phyloP scores from a whole-genome alignment of 2,329 filamentous ascomycete genomes.

The Aureobasidium melanogenum region DNA sequence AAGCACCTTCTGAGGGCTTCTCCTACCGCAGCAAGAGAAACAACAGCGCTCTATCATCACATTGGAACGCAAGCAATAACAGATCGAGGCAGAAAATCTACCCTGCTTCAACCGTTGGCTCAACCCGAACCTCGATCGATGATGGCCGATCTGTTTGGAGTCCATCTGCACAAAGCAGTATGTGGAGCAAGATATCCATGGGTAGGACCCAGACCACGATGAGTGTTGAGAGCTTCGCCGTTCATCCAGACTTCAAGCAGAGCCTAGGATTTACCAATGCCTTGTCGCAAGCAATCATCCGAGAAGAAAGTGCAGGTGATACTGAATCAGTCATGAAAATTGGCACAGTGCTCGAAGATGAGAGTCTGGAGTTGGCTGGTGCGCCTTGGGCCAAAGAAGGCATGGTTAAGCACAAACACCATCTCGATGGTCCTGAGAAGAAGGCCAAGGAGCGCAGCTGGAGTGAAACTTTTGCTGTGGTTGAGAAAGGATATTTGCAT shows the following conservation, averaged over 20 bases:
- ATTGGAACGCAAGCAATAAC: slow-evolving; percentile 77
- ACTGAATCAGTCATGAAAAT: slow-evolving; percentile 21
- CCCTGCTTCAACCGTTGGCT: slow-evolving; percentile 71
- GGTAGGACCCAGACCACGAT: slow-evolving; percentile 85
- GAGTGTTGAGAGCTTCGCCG: slow-evolving; percentile 83
- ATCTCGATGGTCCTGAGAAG: slow-evolving; percentile 83
- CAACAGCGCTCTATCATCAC: slow-evolving; percentile 54
- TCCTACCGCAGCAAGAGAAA: slow-evolving; percentile 61
- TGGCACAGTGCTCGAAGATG: slow-evolving; percentile 68
- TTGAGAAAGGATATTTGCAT: slow-evolving; percentile 89
- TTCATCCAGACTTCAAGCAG: slow-evolving; percentile 74
- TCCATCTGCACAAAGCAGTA: slow-evolving; percentile 80
- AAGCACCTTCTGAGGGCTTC: slow-evolving; percentile 75
- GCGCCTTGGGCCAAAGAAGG: slow-evolving; percentile 99
- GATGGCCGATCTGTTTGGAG: slow-evolving; percentile 87
- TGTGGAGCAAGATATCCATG: slow-evolving; percentile 89
- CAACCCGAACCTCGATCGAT: slow-evolving; percentile 88
- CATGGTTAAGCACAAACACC: slow-evolving; percentile 91
- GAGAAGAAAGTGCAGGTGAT: slow-evolving; percentile 54
- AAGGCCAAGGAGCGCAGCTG: slow-evolving; percentile 90
- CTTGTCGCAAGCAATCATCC: slow-evolving; percentile 90
- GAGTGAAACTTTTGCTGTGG: slow-evolving; percentile 90
- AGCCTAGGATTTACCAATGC: slow-evolving; percentile 97
- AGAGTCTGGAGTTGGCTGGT: slow-evolving; percentile 80
- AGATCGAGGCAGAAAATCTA: slow-evolving; percentile 71